Evolutionary conservation across 2,329 filamentous ascomycete genomes (phyloP).

Genomic region (Madurella mycetomatis): DNA sequence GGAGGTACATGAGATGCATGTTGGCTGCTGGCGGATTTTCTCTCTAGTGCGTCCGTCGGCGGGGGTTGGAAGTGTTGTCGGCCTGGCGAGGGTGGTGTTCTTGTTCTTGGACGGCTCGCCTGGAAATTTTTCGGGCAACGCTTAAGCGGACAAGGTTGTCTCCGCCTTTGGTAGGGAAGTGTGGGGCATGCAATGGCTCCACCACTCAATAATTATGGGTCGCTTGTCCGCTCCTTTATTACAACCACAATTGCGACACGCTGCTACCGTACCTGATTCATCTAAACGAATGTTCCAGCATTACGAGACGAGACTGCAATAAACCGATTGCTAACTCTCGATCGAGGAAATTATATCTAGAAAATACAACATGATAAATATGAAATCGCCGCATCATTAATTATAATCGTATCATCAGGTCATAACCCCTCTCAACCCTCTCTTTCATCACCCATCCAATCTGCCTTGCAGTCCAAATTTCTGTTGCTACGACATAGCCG

Average conservation of each 20-base stretch:
- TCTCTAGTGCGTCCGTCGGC: background rate
- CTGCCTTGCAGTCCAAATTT: too few species aligned
- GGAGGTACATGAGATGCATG: constrained; percentile 75
- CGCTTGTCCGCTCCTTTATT: too few species aligned
- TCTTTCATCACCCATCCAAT: background rate
- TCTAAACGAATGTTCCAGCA: too few species aligned
- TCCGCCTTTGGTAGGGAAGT: background rate
- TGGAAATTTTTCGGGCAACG: constrained; percentile 13
- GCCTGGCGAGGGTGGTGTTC: background rate
- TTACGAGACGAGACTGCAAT: too few species aligned
- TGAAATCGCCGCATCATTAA: background rate
- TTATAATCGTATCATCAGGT: constrained; percentile 8
- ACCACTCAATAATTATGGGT: too few species aligned
- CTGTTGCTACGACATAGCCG: too few species aligned
- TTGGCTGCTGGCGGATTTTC: constrained; percentile 15
- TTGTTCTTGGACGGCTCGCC: background rate
- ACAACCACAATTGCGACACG: too few species aligned
- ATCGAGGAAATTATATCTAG: background rate
- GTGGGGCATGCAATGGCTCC: background rate
- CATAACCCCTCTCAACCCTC: background rate
- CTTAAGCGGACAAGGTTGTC: background rate
- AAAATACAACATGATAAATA: constrained; percentile 5
- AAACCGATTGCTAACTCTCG: background rate
- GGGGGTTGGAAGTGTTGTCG: background rate
- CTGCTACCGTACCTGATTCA: too few species aligned